Evolutionary conservation across 352 stramenopile genomes (phyloP), one percentile per base, ranked within the genome.

Genomic region (Phytopythium oedochilum): DNA sequence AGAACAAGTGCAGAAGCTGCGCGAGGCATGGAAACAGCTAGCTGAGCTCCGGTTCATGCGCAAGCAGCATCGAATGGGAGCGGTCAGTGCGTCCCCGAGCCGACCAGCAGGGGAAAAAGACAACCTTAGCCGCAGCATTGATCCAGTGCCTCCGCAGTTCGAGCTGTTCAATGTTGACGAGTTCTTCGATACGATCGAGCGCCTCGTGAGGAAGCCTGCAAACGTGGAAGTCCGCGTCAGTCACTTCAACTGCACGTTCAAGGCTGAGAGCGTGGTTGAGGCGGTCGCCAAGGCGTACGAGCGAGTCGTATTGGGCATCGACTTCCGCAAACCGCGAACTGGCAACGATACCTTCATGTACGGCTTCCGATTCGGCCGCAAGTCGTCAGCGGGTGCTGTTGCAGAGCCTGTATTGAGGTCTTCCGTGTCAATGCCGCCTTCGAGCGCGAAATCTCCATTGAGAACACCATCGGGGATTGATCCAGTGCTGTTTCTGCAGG

Each of bases 291-390:
- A 87, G 40, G 48, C 83, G 23, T 88, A 83, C 49, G 81, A 89
- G 42, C 78, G 81, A 5, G 40, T 88, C 0, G 60, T 88, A 7
- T 56, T 88, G 0, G 81, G 78, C 5, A 77, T 88, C 2, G 77
- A 88, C 58, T 86, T 80, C 36, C 72, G 61, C 34, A 86, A 84
- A 44, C 78, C 78, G 20, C 73, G 72, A 6, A 63, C 66, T 15
- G 68, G 70, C 20, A 61, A 68, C 6, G 71, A 88, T 6, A 59
- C 55, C 10, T 79, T 86, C 49, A 64, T 89, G 23, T 91, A 89
- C 39, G 80, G 80, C 7, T 84, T 92, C 55, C 79, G 80, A 17
- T 78, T 92, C 35, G 83, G 83, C 11, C 73, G 83, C 32, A 92
- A 89, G 38, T 47, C 63, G 12, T 14, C 47, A 15, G 12, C 22